Evolutionary conservation across 805 yeast genomes (phyloP).

Genomic region (Ogataea allantospora): DNA sequence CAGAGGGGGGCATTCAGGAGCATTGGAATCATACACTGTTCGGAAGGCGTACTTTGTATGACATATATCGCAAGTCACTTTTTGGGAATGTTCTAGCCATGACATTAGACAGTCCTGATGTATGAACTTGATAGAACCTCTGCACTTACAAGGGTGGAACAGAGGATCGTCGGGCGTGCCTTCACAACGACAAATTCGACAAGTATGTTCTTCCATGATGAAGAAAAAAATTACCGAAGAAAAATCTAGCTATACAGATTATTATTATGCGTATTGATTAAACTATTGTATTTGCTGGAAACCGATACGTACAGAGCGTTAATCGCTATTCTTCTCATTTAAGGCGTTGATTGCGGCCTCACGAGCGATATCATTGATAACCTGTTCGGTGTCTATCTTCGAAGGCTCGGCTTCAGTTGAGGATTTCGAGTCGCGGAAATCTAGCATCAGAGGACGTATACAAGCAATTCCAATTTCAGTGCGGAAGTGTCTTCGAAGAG

Average conservation of each 20-base stretch:
- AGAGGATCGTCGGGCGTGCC: conserved; percentile 76
- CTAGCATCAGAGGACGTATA: conserved; percentile 62
- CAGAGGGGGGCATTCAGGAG: conserved; percentile 59
- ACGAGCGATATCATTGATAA: conserved; percentile 21
- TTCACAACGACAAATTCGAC: conserved; percentile 94
- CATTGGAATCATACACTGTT: conserved; percentile 38
- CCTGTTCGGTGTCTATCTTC: conserved; percentile 16
- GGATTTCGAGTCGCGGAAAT: conserved; percentile 35
- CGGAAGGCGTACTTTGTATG: conserved; percentile 61
- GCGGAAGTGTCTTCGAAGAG: conserved; percentile 70
- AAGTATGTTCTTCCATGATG: conserved; percentile 47
- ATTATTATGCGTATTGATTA: no score
- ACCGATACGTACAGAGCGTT: no score
- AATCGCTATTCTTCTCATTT: conserved; percentile 4
- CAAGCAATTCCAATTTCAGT: conserved; percentile 75
- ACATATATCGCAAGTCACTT: conserved; percentile 83
- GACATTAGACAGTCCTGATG: conserved; percentile 90
- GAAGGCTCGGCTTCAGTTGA: neutral
- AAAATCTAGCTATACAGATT: neutral
- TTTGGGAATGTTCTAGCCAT: conserved; percentile 75
- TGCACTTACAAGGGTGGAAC: conserved; percentile 88
- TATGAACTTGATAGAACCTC: conserved; percentile 89
- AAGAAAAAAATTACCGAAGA: neutral
- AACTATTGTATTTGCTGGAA: no score
- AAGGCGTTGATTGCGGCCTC: conserved; percentile 24